Evolutionary conservation across 371 early-diverging fungal genomes (phyloP), one percentile per base, ranked within the genome.

Genomic region (Mucor sp.): DNA sequence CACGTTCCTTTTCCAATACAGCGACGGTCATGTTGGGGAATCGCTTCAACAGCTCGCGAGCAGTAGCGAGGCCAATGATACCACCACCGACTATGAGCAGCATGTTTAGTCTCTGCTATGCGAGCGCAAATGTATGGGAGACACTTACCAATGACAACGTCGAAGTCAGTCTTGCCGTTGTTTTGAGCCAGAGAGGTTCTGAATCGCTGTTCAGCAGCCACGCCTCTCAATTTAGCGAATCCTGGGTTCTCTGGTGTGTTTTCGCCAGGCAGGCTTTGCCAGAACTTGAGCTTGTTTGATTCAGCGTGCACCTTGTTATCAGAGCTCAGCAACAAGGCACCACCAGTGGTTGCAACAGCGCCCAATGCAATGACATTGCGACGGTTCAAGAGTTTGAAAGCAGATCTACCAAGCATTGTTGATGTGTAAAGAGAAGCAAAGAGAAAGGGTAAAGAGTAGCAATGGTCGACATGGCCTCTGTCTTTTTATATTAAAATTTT

Each of bases 1-100:
- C 83, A 41, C 79, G 74, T 56, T 83, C 83, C 63, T 83, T 83
- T 58, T 83, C 83, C 44, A 83, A 62, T 3, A 83, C 81, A 33
- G 81, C 80, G 2, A 83, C 76, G 0, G 83, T 83, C 81, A 80
- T 83, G 7, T 71, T 62, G 6, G 83, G 79, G 47, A 75, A 83
- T 15, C 83, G 75, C 28, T 79, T 77, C 39, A 83, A 62, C n/a
- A 83, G 57, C 60, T 83, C 83, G 60, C 83, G 75, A 19, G 83
- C 83, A 28, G 83, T 83, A 35, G 83, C 83, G n/a, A 83, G 58
- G 58, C 83, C 83, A 74, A 82, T 75, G 33, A 82, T 82, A 56
- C 82, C 82, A 53, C 78, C 82, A 28, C 82, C 82, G 23, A 82
- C 82, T 73, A n/a, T n/a, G n/a, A 66, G 11, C 11, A 32, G 60